Base-by-base conservation (phyloP, 1,284 basidiomycete genomes). In the Exsudoporus floridanus region DNA sequence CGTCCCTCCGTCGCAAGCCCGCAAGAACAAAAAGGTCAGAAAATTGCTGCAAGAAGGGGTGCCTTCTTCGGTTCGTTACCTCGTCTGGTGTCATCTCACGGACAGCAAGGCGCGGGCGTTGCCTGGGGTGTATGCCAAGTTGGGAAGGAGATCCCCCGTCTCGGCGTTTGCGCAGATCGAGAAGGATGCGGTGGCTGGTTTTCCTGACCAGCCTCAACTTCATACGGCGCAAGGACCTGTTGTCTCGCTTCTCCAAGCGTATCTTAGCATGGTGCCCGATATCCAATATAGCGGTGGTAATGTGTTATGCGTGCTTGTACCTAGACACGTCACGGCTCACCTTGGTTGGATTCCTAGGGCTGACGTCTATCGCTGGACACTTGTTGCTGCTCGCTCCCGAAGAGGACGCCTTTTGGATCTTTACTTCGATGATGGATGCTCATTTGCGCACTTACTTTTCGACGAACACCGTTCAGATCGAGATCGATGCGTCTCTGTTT, bases 381-480 rank as follows among this genome's bases (percentile, higher is more conserved):
- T 73, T 96, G 25, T 72, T 97, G 0, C 75, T 92, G 27, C 86
- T 93, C 53, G 85, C 90, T 1, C 91, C 89, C 0, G 90, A 94
- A 55, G 93, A 97, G 69, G 92, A 96, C 57, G 90, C 92, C 0
- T 98, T 98, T 67, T 97, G 92, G 92, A 92, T 92, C 4, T 88
- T 97, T 62, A 80, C 92, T 9, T 88, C 88, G 1, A 73, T 91
- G 57, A 92, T 92, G 89, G 87, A 91, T 57, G 80, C 83, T 7
- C 82, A 89, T 54, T 75, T 94, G 7, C 86, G 89, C 27, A 80
- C 88, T 4, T 94, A 94, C 70, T 96, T 92, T 68, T 82, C 86
- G 31, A 70, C 78, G 12, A 82, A 79, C 47, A 77, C 82, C n/a
- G 76, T 80, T 8, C 89, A 91, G 62, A 74, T 96, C 56, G 88